phyloP scores from a whole-genome alignment of 441 rosid genomes.

The Populus tomentosa region DNA sequence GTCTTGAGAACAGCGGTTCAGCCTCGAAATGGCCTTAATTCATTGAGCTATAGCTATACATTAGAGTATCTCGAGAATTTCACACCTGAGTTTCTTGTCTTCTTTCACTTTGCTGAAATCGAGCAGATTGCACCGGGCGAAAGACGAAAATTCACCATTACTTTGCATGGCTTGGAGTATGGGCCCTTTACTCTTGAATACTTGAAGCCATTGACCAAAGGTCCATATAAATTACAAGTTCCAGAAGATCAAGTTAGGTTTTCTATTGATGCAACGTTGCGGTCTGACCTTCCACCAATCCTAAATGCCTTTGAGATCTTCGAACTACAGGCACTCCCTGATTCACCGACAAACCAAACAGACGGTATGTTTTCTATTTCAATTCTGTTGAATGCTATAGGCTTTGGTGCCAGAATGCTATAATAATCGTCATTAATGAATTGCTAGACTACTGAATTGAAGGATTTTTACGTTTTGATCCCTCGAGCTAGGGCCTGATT shows the following conservation, averaged over 20 bases:
- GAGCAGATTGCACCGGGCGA: not conserved
- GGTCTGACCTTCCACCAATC: too few relatives aligned
- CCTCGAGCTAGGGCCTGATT: too few relatives aligned
- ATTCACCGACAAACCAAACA: too few relatives aligned
- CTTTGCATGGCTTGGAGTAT: not conserved
- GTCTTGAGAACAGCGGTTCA: constrained; percentile 1
- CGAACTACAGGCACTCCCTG: too few relatives aligned
- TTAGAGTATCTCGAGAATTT: too few relatives aligned
- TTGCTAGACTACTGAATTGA: too few relatives aligned
- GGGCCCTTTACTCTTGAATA: constrained; percentile 11
- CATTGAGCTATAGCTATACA: not conserved
- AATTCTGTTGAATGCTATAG: too few relatives aligned
- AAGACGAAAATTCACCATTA: constrained; percentile 5
- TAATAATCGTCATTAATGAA: too few relatives aligned
- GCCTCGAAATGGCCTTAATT: not conserved
- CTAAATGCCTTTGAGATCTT: too few relatives aligned
- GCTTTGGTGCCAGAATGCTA: too few relatives aligned
- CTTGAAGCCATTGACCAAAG: not conserved
- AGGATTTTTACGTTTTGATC: too few relatives aligned
- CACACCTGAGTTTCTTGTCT: not conserved
- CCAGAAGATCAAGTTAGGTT: not conserved
- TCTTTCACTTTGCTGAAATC: constrained; percentile 24
- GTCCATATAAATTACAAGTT: not conserved
- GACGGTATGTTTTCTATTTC: constrained; percentile 15
- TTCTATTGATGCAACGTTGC: not conserved